Evolutionary conservation across 495 filamentous ascomycete genomes (phyloP).

Genomic region (Pyrenula massariospora): DNA sequence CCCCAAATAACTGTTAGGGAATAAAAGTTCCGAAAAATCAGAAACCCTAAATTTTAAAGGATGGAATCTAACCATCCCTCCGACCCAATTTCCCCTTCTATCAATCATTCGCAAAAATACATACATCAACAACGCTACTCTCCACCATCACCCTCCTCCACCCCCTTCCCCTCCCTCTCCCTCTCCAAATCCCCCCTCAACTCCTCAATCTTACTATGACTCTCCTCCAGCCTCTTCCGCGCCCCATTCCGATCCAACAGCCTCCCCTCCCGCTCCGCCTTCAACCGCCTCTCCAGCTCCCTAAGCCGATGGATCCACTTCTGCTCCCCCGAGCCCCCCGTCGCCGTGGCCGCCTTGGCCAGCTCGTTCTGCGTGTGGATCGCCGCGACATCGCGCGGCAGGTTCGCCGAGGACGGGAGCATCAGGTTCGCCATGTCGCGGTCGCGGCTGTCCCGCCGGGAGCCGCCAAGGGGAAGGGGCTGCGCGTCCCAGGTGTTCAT

Average conservation of each 20-base stretch:
- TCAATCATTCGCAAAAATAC: too few relatives aligned
- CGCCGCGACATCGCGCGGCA: too few relatives aligned
- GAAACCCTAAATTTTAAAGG: too few relatives aligned
- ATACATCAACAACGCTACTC: too few relatives aligned
- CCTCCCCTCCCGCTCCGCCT: conserved; percentile 81
- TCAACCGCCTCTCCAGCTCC: conserved; percentile 79
- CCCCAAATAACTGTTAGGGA: too few relatives aligned
- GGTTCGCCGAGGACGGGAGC: background rate
- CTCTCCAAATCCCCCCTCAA: conserved; percentile 58
- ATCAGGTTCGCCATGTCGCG: background rate
- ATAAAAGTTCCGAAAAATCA: too few relatives aligned
- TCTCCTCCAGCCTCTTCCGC: conserved; percentile 73
- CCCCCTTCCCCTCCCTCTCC: conserved; percentile 26
- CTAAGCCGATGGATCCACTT: conserved; percentile 76
- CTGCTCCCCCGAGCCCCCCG: conserved; percentile 32
- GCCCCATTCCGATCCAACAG: conserved; percentile 74
- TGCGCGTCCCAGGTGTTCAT: conserved; percentile 1
- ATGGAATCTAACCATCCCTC: too few relatives aligned
- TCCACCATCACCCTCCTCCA: conserved; percentile 6
- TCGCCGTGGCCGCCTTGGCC: background rate
- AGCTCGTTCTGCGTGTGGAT: background rate
- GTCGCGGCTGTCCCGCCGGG: conserved; percentile 4
- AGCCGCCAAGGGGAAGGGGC: background rate
- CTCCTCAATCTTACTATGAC: conserved; percentile 63
- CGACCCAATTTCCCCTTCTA: too few relatives aligned